Evolutionary conservation across 495 filamentous ascomycete genomes (phyloP).

Genomic region (Penicillium coffeae): DNA sequence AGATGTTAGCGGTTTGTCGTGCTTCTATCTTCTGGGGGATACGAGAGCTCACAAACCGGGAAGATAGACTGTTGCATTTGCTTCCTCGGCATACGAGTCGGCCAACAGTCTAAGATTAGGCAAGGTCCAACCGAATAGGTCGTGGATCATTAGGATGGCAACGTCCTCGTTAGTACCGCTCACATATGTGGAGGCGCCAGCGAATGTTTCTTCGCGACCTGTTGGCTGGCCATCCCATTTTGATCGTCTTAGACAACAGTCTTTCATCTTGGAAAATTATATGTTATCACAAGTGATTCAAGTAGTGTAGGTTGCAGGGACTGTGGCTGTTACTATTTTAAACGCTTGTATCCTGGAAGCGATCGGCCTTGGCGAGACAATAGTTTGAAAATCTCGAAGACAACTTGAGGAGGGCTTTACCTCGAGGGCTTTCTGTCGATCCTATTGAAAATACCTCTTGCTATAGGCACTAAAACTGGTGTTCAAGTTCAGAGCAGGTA

Average conservation of each 20-base stretch:
- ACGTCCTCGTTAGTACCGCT: constrained; percentile 31
- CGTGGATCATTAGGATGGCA: constrained; percentile 44
- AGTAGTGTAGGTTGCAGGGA: too few relatives aligned
- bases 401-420: too few relatives aligned
- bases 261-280: not conserved
- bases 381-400: too few relatives aligned
- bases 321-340: too few relatives aligned
- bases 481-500: too few relatives aligned
- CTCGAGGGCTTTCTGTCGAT: too few relatives aligned
- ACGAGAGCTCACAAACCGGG: constrained; percentile 46
- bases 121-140: constrained; percentile 50
- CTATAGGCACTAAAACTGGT: too few relatives aligned
- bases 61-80: constrained; percentile 46
- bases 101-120: constrained; percentile 45
- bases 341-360: too few relatives aligned
- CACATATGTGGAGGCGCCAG: constrained; percentile 36
- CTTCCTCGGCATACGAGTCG: constrained; percentile 46
- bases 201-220: constrained; percentile 35
- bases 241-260: constrained; percentile 29
- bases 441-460: too few relatives aligned
- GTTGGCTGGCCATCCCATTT: constrained; percentile 45
- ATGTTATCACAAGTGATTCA: too few relatives aligned
- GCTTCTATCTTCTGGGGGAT: too few relatives aligned
- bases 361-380: too few relatives aligned
- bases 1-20: not conserved